Evolutionary conservation across 495 filamentous ascomycete species (phyloP).

Genomic region (Penicillium maclennaniae): DNA sequence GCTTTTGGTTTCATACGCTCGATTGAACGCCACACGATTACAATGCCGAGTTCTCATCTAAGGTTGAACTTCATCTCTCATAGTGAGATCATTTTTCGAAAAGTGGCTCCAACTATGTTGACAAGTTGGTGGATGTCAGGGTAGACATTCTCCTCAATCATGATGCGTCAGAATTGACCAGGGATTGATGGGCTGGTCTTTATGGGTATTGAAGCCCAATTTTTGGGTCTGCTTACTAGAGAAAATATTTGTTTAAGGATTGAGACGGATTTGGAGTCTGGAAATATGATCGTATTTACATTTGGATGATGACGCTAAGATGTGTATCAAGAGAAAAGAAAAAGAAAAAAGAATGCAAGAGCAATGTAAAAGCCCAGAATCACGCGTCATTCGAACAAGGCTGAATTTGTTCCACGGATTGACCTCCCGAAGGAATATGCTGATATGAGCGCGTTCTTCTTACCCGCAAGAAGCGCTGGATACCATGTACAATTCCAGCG

Average conservation of each 20-base stretch:
- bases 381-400: not conserved
- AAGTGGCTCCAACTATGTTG: constrained; percentile 51
- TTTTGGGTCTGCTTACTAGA: too few species aligned
- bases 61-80: too few species aligned
- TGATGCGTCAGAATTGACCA: too few species aligned
- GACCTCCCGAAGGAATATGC: constrained; percentile 6
- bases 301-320: not conserved
- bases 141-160: constrained; percentile 35
- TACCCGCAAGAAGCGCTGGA: not conserved
- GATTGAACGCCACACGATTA: too few species aligned
- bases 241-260: too few species aligned
- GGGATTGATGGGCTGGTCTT: too few species aligned
- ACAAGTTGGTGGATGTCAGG: constrained; percentile 56
- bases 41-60: too few species aligned
- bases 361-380: not conserved
- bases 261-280: too few species aligned
- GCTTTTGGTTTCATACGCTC: too few species aligned
- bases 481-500: not conserved
- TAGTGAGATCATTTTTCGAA: constrained; percentile 57
- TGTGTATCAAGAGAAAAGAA: not conserved
- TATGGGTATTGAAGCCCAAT: too few species aligned
- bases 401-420: constrained; percentile 5
- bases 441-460: constrained; percentile 6
- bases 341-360: not conserved
- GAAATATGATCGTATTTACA: not conserved